Evolutionary conservation across 257 asterid species (phyloP), one percentile per base, ranked within the genome.

Genomic region (Prunella vulgaris): DNA sequence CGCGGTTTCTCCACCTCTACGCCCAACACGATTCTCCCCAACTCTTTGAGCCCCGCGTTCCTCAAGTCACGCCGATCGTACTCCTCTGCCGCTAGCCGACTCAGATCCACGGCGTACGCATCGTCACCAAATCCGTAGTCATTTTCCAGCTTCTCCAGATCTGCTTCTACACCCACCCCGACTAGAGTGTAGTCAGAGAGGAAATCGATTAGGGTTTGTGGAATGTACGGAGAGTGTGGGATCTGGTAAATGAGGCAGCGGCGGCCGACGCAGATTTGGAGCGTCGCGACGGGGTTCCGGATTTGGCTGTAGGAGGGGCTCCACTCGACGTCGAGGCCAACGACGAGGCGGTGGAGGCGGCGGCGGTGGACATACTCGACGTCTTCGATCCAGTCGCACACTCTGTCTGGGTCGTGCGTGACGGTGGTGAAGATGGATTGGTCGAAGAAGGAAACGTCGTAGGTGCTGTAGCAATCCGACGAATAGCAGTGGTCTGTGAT

Each of bases 261-360:
- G 49, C 20, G 21, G 60, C 76, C 80, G 22, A 82, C 72, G 71
- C 77, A 74, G 5, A 82, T 59, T 57, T 79, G 84, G 49, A 79
- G 71, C 1, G 65, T 71, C 8, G 83, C 84, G 21, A 58, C 73
- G 13, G 79, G 81, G 73, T 73, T 79, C 7, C 22, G 73, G 4
- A 2, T 0, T 18, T 0, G 28, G 71, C 18, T 25, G 44, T 38
- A 25, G 38, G 20, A 12, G 7, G 82, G 86, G 22, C 71, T 77
- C 82, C 82, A 82, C 64, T 82, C 80, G 18, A 74, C 44, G 77
- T 79, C 82, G 18, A 82, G 76, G 42, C 84, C 80, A 56, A 76
- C 77, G 60, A 82, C 61, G 63, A 78, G 74, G 68, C 53, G 2
- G 78, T 53, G 18, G 62, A 70, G 70, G 7, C 24, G 24, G n/a